Percentiles rank a stretch among this genome's conserved stretches.
phyloP scores from a whole-genome alignment of 176 grass and related monocot genomes.

The Otatea glauca region DNA sequence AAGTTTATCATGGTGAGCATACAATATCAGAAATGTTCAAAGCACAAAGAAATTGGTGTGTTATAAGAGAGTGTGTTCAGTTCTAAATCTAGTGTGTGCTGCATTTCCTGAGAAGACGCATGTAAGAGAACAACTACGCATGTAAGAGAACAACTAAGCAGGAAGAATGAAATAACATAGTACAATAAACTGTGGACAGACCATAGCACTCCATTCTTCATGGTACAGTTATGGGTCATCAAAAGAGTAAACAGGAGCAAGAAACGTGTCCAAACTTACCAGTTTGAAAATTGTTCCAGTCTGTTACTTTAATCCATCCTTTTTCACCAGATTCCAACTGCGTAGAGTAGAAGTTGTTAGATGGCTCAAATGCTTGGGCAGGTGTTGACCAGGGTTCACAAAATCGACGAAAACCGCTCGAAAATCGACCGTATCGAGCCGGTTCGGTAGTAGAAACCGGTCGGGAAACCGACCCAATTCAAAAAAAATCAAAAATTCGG shows the following conservation, averaged over 20 bases:
- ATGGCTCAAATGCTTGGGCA: conserved; percentile 17
- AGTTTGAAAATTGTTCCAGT: conserved; percentile 71
- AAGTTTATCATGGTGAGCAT: not conserved
- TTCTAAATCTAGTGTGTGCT: conserved; percentile 3
- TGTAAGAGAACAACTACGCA: not conserved
- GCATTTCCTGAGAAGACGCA: not conserved
- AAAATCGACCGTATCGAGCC: no score
- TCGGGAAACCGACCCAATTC: no score
- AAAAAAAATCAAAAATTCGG: no score
- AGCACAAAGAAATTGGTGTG: not conserved
- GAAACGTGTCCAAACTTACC: conserved; percentile 48
- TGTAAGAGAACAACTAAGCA: not conserved
- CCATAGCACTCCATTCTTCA: not conserved
- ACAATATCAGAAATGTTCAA: not conserved
- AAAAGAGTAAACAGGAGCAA: conserved; percentile 10
- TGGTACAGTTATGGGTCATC: not conserved
- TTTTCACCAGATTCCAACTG: conserved; percentile 79
- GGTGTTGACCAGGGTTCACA: not conserved
- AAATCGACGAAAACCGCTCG: no score
- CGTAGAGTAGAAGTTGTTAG: conserved; percentile 28
- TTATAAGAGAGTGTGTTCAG: not conserved
- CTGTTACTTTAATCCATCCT: conserved; percentile 78
- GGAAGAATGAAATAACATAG: not conserved
- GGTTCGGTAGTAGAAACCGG: no score
- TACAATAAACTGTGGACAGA: not conserved